phyloP scores from a whole-genome alignment of 257 asterid species.

The Primulina tabacum region DNA sequence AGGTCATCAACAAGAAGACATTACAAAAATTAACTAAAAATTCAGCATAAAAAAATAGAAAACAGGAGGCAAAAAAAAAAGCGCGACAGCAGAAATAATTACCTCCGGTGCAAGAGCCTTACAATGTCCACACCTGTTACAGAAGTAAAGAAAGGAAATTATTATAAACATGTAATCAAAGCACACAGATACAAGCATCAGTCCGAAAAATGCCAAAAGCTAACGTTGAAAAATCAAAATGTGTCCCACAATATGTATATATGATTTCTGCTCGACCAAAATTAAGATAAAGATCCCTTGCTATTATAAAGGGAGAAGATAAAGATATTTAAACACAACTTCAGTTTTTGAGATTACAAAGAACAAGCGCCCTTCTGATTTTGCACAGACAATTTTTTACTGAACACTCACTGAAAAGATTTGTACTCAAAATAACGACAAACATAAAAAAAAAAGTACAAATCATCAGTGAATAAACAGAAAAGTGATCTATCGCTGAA shows the following conservation, averaged over 20 bases:
- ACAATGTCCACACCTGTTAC: slow-evolving; percentile 93
- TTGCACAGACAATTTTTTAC: neutral
- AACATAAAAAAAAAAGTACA: too few species aligned
- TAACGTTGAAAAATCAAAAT: neutral
- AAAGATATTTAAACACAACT: too few species aligned
- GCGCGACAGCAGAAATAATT: slow-evolving; percentile 9
- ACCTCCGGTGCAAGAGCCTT: slow-evolving; percentile 96
- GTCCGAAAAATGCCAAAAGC: neutral
- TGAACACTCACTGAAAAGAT: neutral
- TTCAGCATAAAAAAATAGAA: neutral
- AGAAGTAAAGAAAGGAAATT: slow-evolving; percentile 12
- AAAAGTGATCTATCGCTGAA: neutral
- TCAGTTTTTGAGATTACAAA: neutral
- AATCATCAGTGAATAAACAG: neutral
- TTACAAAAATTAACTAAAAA: slow-evolving; percentile 4
- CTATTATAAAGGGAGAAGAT: too few species aligned
- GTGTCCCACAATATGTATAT: neutral
- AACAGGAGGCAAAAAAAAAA: neutral
- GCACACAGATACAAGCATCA: neutral
- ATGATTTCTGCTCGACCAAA: neutral
- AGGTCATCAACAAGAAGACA: neutral
- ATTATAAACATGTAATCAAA: slow-evolving; percentile 11
- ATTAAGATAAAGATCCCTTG: too few species aligned
- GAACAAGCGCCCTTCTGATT: neutral
- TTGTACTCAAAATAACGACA: neutral